Conservation (phyloP, 2,329 filamentous ascomycete genomes). For the Penicillium sp. region DNA sequence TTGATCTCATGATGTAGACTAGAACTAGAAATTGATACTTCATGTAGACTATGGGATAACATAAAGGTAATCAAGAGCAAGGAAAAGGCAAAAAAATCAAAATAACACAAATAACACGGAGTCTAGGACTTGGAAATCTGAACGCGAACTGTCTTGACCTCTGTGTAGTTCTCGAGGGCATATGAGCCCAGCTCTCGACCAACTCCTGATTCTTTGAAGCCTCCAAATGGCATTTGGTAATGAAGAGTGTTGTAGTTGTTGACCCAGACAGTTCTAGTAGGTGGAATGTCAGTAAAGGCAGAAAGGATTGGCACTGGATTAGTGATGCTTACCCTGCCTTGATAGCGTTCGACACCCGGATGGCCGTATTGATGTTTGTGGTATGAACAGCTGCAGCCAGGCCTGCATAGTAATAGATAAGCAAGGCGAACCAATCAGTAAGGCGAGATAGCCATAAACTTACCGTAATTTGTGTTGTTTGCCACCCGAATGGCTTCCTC, state of each 20-base stretch:
- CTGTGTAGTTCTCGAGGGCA: slow-evolving; percentile 45
- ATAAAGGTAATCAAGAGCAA: too few species aligned
- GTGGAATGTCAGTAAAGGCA: too few species aligned
- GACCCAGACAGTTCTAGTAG: slow-evolving; percentile 57
- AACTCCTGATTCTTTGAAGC: slow-evolving; percentile 46
- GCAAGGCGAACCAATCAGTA: too few species aligned
- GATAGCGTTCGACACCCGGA: slow-evolving; percentile 66
- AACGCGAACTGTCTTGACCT: slow-evolving; percentile 40
- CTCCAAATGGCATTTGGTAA: slow-evolving; percentile 29
- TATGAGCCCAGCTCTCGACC: slow-evolving; percentile 46
- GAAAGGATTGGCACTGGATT: too few species aligned
- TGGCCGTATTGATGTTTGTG: slow-evolving; percentile 73
- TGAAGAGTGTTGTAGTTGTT: slow-evolving; percentile 70
- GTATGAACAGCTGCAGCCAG: slow-evolving; percentile 77
- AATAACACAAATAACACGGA: too few species aligned
- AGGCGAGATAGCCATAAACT: too few species aligned
- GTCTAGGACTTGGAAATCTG: neutral
- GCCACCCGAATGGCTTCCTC: slow-evolving; percentile 67
- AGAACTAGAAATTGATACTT: too few species aligned
- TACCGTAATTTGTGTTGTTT: slow-evolving; percentile 67
- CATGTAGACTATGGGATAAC: too few species aligned
- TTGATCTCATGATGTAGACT: too few species aligned
- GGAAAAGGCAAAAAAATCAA: too few species aligned
- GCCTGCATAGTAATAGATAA: slow-evolving; percentile 39
- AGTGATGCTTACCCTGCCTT: slow-evolving; percentile 51